Evolutionary conservation across 1,284 basidiomycete species (phyloP).

Genomic region (Earliella scabrosa): DNA sequence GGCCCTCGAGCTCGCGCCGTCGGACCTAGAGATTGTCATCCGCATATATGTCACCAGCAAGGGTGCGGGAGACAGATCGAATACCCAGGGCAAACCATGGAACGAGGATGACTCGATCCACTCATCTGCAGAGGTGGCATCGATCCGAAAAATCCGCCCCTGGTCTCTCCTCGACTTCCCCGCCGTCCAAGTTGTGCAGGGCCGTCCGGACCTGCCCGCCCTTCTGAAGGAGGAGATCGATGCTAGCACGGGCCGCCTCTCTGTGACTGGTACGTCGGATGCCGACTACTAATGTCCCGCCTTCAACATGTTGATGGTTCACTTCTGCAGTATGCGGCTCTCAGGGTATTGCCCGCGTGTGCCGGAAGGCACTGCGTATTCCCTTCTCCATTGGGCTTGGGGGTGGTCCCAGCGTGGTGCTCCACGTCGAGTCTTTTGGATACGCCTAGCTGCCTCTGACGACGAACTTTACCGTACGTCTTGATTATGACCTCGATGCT

Average conservation of each 20-base stretch:
- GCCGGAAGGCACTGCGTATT: constrained; percentile 44
- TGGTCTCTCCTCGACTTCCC: constrained; percentile 27
- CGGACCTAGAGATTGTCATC: constrained; percentile 37
- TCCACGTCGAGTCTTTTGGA: constrained; percentile 54
- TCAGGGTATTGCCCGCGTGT: constrained; percentile 40
- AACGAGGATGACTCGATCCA: constrained; percentile 27
- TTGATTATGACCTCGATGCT: neutral
- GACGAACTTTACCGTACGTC: neutral
- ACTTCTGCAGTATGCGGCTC: constrained; percentile 52
- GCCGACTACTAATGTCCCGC: too few relatives aligned
- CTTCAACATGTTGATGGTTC: too few relatives aligned
- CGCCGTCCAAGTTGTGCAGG: constrained; percentile 32
- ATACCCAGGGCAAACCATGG: constrained; percentile 1
- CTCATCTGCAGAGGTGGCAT: constrained; percentile 13
- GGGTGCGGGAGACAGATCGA: constrained; percentile 1
- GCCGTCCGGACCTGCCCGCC: constrained; percentile 36
- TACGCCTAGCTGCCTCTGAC: constrained; percentile 31
- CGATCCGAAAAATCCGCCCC: constrained; percentile 15
- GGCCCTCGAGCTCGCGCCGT: constrained; percentile 36
- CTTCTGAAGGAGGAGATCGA: constrained; percentile 35
- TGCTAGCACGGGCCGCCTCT: constrained; percentile 33
- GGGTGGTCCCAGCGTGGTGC: constrained; percentile 46
- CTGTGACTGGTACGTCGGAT: constrained; percentile 48
- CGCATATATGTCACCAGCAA: constrained; percentile 42
- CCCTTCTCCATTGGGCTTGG: constrained; percentile 41